phyloP scores from a whole-genome alignment of 805 yeast species.

The Diddensiella santjacobensis region DNA sequence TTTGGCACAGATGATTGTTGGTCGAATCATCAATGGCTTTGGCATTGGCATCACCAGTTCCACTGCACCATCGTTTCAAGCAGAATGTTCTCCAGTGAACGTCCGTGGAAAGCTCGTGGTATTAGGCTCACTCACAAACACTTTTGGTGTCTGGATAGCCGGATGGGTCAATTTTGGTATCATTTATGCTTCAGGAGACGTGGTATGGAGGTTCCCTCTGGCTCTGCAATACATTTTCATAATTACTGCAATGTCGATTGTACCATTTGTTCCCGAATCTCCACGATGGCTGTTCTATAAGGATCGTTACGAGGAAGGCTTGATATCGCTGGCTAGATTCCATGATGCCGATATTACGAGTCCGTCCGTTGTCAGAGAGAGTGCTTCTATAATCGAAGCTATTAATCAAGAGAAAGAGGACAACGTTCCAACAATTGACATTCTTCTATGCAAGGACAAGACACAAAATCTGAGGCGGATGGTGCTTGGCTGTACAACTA shows the following conservation, averaged over 20 bases:
- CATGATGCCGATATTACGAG: background rate
- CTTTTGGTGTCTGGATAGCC: slow-evolving; percentile 8
- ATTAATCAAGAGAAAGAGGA: slow-evolving; percentile 7
- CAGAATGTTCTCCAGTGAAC: slow-evolving; percentile 65
- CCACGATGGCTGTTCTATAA: slow-evolving; percentile 46
- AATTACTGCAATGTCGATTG: slow-evolving; percentile 37
- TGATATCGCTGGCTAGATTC: slow-evolving; percentile 42
- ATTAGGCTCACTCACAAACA: slow-evolving; percentile 9
- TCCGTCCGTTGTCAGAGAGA: background rate
- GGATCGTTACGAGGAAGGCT: slow-evolving; percentile 44
- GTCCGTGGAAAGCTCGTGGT: slow-evolving; percentile 52
- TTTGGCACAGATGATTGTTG: slow-evolving; percentile 36
- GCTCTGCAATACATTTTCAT: slow-evolving; percentile 21
- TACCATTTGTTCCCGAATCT: slow-evolving; percentile 39
- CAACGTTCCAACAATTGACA: slow-evolving; percentile 5
- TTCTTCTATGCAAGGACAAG: slow-evolving; percentile 4
- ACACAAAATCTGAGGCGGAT: slow-evolving; percentile 14
- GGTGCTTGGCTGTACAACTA: slow-evolving; percentile 13
- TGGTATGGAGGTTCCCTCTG: slow-evolving; percentile 21
- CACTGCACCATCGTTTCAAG: slow-evolving; percentile 78
- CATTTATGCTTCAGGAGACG: slow-evolving; percentile 7
- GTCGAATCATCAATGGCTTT: slow-evolving; percentile 50
- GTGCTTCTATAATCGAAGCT: slow-evolving; percentile 9
- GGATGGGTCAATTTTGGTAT: slow-evolving; percentile 15
- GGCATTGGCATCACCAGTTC: slow-evolving; percentile 77